Conservation (phyloP, 768 basidiomycete species). For the Suillus sp. region DNA sequence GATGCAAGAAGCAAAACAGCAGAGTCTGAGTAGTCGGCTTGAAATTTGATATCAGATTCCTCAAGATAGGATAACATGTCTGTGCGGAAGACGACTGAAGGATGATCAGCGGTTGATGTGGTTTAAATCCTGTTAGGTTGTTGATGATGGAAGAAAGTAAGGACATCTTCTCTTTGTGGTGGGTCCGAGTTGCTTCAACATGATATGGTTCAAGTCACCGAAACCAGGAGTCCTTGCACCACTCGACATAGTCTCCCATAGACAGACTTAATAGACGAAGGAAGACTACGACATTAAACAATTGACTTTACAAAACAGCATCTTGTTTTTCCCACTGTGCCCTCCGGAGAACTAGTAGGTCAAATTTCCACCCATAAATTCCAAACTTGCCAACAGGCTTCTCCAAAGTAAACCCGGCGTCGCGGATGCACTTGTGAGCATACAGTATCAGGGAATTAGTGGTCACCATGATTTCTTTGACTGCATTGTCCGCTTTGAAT, state of each 20-base stretch:
- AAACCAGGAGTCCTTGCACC: not conserved
- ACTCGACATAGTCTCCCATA: not conserved
- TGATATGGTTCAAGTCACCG: not conserved
- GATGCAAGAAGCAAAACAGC: conserved; percentile 60
- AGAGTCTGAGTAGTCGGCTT: conserved; percentile 33
- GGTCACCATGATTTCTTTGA: conserved; percentile 48
- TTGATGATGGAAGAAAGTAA: conserved; percentile 31
- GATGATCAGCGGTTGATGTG: conserved; percentile 49
- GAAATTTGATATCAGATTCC: conserved; percentile 41
- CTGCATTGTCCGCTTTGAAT: conserved; percentile 46
- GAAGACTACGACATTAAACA: not conserved
- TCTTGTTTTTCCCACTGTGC: conserved; percentile 44
- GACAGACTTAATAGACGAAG: not conserved
- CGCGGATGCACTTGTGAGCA: conserved; percentile 44
- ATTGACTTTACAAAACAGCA: not conserved
- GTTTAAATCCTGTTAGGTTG: conserved; percentile 23
- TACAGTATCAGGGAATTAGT: conserved; percentile 58
- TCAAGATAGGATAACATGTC: conserved; percentile 57
- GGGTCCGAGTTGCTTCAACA: not conserved
- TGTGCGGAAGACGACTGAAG: conserved; percentile 63
- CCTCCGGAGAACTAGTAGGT: conserved; percentile 45
- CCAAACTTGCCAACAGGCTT: conserved; percentile 50
- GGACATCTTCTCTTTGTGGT: conserved; percentile 25
- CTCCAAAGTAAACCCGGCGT: conserved; percentile 52
- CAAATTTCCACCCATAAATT: conserved; percentile 57